Percentiles rank a stretch among this genome's conserved stretches.
Conservation (phyloP, 148 eudicot genomes). For the Chenopodium formosanum region DNA sequence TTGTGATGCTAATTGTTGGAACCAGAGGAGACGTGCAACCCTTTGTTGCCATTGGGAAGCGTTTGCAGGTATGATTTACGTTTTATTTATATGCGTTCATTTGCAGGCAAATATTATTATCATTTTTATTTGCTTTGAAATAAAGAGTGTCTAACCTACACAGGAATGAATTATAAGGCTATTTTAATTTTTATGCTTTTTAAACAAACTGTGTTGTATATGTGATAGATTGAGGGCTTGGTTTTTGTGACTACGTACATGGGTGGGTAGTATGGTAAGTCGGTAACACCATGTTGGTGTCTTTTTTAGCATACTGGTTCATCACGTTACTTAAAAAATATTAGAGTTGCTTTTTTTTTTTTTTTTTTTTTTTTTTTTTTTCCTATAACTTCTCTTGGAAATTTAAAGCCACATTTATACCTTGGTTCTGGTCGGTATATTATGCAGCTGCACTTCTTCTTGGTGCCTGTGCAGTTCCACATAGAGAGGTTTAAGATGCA, state of each 20-base stretch:
- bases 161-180: background rate
- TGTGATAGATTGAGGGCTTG: background rate
- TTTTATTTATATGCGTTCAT: background rate
- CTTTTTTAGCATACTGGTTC: background rate
- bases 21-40: conserved; percentile 59
- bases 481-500: background rate
- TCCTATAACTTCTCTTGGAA: too few relatives aligned
- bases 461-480: background rate
- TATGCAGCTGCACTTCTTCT: background rate
- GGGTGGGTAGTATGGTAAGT: background rate
- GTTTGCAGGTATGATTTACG: conserved; percentile 37
- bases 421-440: too few relatives aligned
- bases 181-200: background rate
- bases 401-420: too few relatives aligned
- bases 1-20: conserved; percentile 52
- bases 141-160: background rate
- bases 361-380: background rate
- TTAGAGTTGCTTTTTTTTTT: too few relatives aligned
- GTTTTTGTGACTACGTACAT: background rate
- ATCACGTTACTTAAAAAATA: background rate
- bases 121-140: background rate
- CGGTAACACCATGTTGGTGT: background rate
- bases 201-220: background rate
- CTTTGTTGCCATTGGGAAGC: conserved; percentile 48
- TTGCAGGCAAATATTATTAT: background rate